Conservation (phyloP, 345 rosid genomes). For the Pugionium dolabratum region DNA sequence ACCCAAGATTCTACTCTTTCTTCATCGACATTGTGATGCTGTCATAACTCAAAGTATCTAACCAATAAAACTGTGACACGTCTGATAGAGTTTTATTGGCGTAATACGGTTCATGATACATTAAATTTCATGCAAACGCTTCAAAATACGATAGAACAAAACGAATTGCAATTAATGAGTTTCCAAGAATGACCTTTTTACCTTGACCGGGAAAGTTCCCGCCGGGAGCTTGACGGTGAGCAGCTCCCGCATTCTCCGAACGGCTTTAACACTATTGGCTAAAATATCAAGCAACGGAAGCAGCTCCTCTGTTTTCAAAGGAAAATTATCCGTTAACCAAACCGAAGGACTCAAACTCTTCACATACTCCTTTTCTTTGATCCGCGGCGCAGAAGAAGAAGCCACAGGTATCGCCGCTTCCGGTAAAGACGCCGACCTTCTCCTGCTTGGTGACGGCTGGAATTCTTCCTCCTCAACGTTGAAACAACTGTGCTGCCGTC, state of each 20-base stretch:
- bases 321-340: constrained; percentile 84
- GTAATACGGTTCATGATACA: neutral
- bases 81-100: neutral
- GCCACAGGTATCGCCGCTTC: constrained; percentile 30
- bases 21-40: neutral
- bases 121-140: constrained; percentile 24
- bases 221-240: constrained; percentile 82
- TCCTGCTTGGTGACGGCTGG: constrained; percentile 46
- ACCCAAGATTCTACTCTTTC: neutral
- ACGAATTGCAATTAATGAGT: neutral
- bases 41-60: neutral
- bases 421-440: constrained; percentile 51
- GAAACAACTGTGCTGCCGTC: constrained; percentile 73
- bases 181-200: constrained; percentile 25
- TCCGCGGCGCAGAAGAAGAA: constrained; percentile 46
- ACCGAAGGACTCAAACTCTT: constrained; percentile 87
- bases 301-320: constrained; percentile 85
- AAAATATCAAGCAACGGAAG: constrained; percentile 92
- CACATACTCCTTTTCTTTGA: constrained; percentile 73
- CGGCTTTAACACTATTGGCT: constrained; percentile 91
- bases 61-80: constrained; percentile 6
- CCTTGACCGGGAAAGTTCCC: constrained; percentile 98
- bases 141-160: neutral
- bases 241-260: constrained; percentile 84
- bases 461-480: constrained; percentile 59